Evolutionary conservation across 2,329 filamentous ascomycete genomes (phyloP), one percentile per base, ranked within the genome.

Genomic region (Trichophyton schoenleinii): DNA sequence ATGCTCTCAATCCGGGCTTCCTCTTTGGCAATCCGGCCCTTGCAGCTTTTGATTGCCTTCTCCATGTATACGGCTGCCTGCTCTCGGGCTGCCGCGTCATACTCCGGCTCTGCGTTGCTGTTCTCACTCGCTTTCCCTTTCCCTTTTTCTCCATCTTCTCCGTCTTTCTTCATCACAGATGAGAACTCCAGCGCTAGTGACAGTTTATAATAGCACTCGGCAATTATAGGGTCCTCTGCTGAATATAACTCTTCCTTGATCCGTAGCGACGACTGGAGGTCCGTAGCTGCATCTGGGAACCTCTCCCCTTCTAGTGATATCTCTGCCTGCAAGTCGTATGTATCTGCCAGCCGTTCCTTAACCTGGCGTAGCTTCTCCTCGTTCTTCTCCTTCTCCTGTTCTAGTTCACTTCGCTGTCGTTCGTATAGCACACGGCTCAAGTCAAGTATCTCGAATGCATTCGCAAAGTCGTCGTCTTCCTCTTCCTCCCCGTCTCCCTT

Each of bases 281-380:
- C 94, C 55, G 84, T 81, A 60, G 96, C 88, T n/a, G 94, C 92
- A 66, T 89, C 87, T 48, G 83, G 80, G 71, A 96, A 99, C 78
- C 88, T 86, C 75, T 97, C 94, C 67, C 94, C 96, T 77, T 99
- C 94, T 31, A 99, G 80, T n/a, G 88, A 95, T 64, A 99, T 96
- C 75, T 99, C 94, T 8, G 91, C 89, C 64, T 97, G 87, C 61
- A 96, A 82, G 71, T 96, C 91, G 72, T 96, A 90, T 7, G 90
- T 95, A 71, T 99, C 94, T 63, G 90, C 90, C 38, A 97, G 82
- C 61, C 90, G 85, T 74, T 95, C 89, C 74, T 91, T 91, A 70
- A 91, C 79, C 63, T 88, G 84, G 65, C 80, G 77, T 20, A 75
- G 68, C 64, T 77, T 73, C 6, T 41, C 49, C 57, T 31, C 44